phyloP scores from a whole-genome alignment of 495 filamentous ascomycete genomes.

The Aspergillus affinis region DNA sequence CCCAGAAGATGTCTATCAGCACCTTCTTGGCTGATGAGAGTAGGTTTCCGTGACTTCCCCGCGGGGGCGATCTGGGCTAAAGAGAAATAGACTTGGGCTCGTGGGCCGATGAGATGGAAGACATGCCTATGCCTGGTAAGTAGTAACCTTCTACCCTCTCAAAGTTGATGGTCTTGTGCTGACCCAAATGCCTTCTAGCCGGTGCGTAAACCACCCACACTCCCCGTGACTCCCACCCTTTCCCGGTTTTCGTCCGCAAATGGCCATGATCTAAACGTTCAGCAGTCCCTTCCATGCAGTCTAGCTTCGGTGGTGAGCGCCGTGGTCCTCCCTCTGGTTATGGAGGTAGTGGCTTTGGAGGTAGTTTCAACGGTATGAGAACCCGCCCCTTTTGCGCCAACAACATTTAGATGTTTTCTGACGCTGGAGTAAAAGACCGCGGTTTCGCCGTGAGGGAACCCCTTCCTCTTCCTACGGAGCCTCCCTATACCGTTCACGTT shows the following conservation, averaged over 20 bases:
- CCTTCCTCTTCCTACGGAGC: constrained; percentile 83
- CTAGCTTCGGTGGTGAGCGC: constrained; percentile 44
- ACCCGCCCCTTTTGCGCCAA: constrained; percentile 2
- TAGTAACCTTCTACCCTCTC: constrained; percentile 18
- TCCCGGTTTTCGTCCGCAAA: neutral
- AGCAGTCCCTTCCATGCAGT: constrained; percentile 38
- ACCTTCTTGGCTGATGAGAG: constrained; percentile 86
- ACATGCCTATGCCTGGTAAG: constrained; percentile 72
- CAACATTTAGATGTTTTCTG: constrained; percentile 11
- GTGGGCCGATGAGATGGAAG: constrained; percentile 99
- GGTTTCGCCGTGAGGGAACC: constrained; percentile 74
- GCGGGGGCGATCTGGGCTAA: constrained; percentile 38
- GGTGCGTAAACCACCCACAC: constrained; percentile 31
- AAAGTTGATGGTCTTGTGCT: constrained; percentile 20
- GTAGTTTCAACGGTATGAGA: constrained; percentile 22
- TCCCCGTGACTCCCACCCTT: neutral
- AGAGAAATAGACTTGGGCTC: constrained; percentile 71
- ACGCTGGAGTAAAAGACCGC: constrained; percentile 34
- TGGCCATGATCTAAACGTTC: constrained; percentile 21
- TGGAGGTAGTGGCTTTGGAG: constrained; percentile 41
- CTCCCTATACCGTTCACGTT: constrained; percentile 92
- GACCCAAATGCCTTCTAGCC: constrained; percentile 25
- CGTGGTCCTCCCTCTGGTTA: constrained; percentile 44
- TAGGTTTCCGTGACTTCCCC: constrained; percentile 44
- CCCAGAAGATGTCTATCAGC: constrained; percentile 91